Evolutionary conservation across 169 alveolate genomes (phyloP).

Genomic region (Plasmodium sp.): DNA sequence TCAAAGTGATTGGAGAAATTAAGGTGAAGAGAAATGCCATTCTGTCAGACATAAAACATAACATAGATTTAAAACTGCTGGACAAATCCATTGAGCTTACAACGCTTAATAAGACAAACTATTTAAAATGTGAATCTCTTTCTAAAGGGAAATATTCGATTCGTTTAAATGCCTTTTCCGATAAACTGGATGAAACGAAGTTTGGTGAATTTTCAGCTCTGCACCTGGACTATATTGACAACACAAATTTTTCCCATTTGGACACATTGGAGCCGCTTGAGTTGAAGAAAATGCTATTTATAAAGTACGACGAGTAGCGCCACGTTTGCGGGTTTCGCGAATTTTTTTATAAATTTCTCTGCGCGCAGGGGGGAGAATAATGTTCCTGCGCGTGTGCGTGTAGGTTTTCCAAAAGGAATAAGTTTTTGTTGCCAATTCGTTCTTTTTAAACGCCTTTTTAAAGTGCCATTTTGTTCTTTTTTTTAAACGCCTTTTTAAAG

Average conservation of each 20-base stretch:
- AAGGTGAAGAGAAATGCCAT: conserved; percentile 50
- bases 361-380: background rate
- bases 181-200: conserved; percentile 60
- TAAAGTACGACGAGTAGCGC: conserved; percentile 28
- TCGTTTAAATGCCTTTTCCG: conserved; percentile 69
- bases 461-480: background rate
- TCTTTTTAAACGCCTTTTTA: background rate
- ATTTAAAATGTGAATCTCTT: conserved; percentile 14
- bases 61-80: conserved; percentile 45
- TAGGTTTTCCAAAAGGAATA: background rate
- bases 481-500: background rate
- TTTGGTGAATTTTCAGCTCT: conserved; percentile 59
- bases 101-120: conserved; percentile 24
- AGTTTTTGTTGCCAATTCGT: background rate
- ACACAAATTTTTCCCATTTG: conserved; percentile 48
- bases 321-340: background rate
- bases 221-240: conserved; percentile 68
- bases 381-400: background rate
- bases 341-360: background rate
- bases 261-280: conserved; percentile 47
- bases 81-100: conserved; percentile 34
- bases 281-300: conserved; percentile 53
- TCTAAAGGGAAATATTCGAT: conserved; percentile 30
- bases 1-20: conserved; percentile 63
- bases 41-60: conserved; percentile 42